These are phyloP conservation scores for Syzygium grande DNA, from an alignment of 345 rosid species.

Conservation along the genomic window DNA sequence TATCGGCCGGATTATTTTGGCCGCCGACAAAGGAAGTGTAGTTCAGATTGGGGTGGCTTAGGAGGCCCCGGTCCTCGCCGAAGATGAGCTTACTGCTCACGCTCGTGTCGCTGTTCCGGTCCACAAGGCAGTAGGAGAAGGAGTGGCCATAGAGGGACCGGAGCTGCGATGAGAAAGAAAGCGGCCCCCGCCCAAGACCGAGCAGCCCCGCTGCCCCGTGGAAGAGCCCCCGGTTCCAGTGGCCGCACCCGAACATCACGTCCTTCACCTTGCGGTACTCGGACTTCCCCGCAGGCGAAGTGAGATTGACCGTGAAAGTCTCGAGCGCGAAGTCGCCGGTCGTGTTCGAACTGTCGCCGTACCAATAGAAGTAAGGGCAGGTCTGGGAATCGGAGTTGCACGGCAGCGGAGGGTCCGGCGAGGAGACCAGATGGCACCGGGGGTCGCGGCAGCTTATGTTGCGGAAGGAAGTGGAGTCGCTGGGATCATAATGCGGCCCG, in stretches of 20 bases:
- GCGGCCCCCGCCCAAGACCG: constrained; percentile 92
- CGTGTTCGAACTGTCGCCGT: constrained; percentile 91
- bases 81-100: constrained; percentile 89
- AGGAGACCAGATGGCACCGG: constrained; percentile 58
- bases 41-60: constrained; percentile 60
- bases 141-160: constrained; percentile 86
- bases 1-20: constrained; percentile 56
- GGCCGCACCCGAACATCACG: constrained; percentile 95
- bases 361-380: constrained; percentile 92
- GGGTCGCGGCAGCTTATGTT: constrained; percentile 60
- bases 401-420: constrained; percentile 65
- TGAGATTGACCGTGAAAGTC: constrained; percentile 78
- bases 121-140: constrained; percentile 87
- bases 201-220: constrained; percentile 88
- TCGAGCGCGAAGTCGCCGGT: constrained; percentile 90
- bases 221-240: constrained; percentile 94
- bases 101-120: constrained; percentile 66
- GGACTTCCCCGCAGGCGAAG: constrained; percentile 37
- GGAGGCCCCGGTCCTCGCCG: constrained; percentile 77
- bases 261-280: constrained; percentile 53
- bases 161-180: constrained; percentile 86
- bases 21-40: constrained; percentile 67
- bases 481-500: constrained; percentile 67
- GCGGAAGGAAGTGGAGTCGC: constrained; percentile 48
- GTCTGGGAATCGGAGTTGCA: constrained; percentile 56